phyloP scores from a whole-genome alignment of 176 grass and related monocot genomes.

The Aegilops longissima region DNA sequence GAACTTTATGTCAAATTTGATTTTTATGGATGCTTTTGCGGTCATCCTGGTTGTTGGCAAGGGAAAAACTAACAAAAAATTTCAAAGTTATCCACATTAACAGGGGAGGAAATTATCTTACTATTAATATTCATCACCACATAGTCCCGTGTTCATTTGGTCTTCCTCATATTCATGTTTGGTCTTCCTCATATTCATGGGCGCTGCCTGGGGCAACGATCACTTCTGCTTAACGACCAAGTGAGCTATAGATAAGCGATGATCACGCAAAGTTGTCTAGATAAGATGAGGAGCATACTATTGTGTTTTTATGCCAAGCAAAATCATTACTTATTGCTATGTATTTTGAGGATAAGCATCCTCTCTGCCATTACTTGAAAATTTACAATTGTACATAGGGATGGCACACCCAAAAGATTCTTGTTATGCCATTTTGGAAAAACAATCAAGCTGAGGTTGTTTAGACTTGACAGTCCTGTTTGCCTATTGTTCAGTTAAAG shows the following conservation, averaged over 20 bases:
- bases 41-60: not conserved
- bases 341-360: not conserved
- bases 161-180: too few relatives aligned
- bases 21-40: not conserved
- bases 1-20: not conserved
- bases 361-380: not conserved
- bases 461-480: not conserved
- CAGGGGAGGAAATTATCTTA: not conserved
- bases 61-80: not conserved
- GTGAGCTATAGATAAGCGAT: too few relatives aligned
- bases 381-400: not conserved
- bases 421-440: not conserved
- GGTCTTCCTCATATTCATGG: too few relatives aligned
- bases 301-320: not conserved
- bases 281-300: not conserved
- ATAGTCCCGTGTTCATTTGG: too few relatives aligned
- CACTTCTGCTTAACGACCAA: too few relatives aligned
- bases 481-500: not conserved
- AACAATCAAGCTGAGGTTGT: not conserved
- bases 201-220: too few relatives aligned
- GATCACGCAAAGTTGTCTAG: not conserved
- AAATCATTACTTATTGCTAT: not conserved
- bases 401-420: not conserved
- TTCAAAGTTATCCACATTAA: not conserved
- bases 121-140: not conserved